A percentile compares a stretch with the other conserved stretches of the same genome.
Evolutionary conservation across 2,329 filamentous ascomycete species (phyloP).

Genomic region (Coniochaeta sp.): DNA sequence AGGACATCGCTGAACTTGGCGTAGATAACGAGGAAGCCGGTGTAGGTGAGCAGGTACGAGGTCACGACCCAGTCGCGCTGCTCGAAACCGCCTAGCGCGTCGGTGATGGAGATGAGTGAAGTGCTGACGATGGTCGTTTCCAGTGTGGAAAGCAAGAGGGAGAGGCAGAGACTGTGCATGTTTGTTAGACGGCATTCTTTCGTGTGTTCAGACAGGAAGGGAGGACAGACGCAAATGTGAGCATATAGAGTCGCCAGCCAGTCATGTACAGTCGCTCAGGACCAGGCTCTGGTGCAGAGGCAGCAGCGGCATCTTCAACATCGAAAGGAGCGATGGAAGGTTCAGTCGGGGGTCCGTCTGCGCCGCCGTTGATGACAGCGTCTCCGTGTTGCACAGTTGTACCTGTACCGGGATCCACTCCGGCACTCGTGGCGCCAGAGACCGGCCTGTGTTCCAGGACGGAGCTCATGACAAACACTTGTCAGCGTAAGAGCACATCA

Average conservation of each 20-base stretch:
- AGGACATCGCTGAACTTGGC: not conserved
- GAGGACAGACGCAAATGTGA: not conserved
- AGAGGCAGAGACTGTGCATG: not conserved
- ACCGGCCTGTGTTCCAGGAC: constrained; percentile 37
- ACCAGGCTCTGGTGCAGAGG: not conserved
- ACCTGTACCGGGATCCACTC: not conserved
- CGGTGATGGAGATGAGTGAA: not conserved
- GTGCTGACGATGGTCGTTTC: not conserved
- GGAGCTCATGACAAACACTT: constrained; percentile 15
- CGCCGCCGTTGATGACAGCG: not conserved
- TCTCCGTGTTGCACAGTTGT: not conserved
- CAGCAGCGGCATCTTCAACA: not conserved
- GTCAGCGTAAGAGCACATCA: not conserved
- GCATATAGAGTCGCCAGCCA: not conserved
- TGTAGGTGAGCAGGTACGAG: not conserved
- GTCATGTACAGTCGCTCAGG: not conserved
- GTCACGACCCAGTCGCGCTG: not conserved
- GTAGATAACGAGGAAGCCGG: not conserved
- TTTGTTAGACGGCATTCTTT: not conserved
- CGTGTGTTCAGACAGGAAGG: not conserved
- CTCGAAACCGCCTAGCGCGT: not conserved
- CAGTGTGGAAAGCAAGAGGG: not conserved
- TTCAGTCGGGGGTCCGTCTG: not conserved
- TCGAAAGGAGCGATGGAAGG: not conserved
- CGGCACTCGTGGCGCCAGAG: constrained; percentile 18